Evolutionary conservation across 1,139 yeast genomes (phyloP).

Genomic region (Geotrichum armillariae): DNA sequence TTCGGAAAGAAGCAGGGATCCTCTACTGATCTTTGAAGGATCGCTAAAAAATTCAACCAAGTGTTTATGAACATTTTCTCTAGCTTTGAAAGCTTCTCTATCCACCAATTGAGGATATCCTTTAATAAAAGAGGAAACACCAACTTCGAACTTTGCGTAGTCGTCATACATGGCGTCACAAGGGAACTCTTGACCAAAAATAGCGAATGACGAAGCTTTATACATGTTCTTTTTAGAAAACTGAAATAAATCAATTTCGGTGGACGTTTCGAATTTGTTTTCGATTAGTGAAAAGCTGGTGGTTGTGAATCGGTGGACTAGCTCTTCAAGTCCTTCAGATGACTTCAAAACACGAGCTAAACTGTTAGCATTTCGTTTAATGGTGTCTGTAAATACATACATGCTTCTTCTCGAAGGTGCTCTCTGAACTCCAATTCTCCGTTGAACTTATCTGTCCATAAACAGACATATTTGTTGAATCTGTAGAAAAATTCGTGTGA

Average conservation of each 20-base stretch:
- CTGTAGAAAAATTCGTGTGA: constrained; percentile 7
- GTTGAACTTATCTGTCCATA: constrained; percentile 14
- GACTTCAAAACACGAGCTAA: constrained; percentile 9
- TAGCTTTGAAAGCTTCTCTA: constrained; percentile 17
- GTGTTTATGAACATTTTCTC: constrained; percentile 13
- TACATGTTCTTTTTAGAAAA: constrained; percentile 13
- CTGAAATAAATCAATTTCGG: constrained; percentile 13
- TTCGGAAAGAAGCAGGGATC: too few relatives aligned
- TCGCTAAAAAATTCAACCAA: constrained; percentile 13
- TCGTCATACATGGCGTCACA: constrained; percentile 13
- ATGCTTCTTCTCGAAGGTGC: constrained; percentile 2
- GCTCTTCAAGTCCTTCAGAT: not conserved
- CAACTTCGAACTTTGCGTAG: constrained; percentile 15
- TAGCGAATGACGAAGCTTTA: constrained; percentile 20
- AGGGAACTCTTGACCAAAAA: constrained; percentile 21
- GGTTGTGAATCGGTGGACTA: constrained; percentile 5
- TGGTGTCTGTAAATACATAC: too few relatives aligned
- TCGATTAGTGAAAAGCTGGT: not conserved
- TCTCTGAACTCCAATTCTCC: constrained; percentile 12
- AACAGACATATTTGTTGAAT: constrained; percentile 18
- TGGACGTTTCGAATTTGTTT: not conserved
- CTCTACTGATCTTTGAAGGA: too few relatives aligned
- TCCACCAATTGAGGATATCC: constrained; percentile 17
- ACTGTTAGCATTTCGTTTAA: not conserved
- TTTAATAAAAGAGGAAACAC: constrained; percentile 14